Percentiles rank a stretch among this genome's conserved stretches.
These are phyloP conservation scores for Aphanocladium album DNA, from an alignment of 2,329 filamentous ascomycete genomes.

Conservation along the genomic window DNA sequence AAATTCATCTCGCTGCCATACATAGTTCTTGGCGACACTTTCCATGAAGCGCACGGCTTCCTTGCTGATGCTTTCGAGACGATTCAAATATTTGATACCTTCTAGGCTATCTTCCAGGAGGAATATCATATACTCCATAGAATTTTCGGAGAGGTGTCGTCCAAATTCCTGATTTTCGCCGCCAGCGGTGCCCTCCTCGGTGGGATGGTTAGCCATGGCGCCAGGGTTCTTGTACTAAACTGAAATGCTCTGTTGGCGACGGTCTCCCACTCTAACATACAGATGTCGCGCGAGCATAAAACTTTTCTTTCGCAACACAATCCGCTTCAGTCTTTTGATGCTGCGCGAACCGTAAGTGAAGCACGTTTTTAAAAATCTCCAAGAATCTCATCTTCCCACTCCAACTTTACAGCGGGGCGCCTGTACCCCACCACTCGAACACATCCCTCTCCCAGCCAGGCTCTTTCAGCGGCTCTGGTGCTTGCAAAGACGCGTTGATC, in stretches of 20 bases:
- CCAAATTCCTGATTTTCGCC: not conserved
- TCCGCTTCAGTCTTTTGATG: not conserved
- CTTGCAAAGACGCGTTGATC: not conserved
- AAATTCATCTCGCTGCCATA: slow-evolving; percentile 89
- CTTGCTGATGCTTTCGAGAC: slow-evolving; percentile 68
- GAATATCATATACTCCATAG: slow-evolving; percentile 74
- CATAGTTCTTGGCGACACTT: slow-evolving; percentile 72
- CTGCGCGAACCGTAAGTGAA: not conserved
- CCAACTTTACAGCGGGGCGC: not conserved
- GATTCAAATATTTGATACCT: slow-evolving; percentile 53
- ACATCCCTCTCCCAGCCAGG: not conserved
- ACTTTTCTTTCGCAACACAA: no score
- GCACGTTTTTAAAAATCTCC: not conserved
- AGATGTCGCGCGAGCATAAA: no score
- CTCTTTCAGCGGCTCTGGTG: not conserved
- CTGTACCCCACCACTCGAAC: not conserved
- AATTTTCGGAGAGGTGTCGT: slow-evolving; percentile 62
- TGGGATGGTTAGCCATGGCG: not conserved
- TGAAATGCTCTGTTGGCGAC: no score
- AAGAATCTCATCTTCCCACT: not conserved
- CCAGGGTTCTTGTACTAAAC: not conserved
- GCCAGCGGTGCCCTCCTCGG: not conserved
- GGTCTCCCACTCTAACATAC: no score
- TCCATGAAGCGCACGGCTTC: slow-evolving; percentile 58
- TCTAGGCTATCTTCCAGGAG: slow-evolving; percentile 53